phyloP scores from a whole-genome alignment of 2,329 filamentous ascomycete genomes.

The Coniochaeta prunicola region DNA sequence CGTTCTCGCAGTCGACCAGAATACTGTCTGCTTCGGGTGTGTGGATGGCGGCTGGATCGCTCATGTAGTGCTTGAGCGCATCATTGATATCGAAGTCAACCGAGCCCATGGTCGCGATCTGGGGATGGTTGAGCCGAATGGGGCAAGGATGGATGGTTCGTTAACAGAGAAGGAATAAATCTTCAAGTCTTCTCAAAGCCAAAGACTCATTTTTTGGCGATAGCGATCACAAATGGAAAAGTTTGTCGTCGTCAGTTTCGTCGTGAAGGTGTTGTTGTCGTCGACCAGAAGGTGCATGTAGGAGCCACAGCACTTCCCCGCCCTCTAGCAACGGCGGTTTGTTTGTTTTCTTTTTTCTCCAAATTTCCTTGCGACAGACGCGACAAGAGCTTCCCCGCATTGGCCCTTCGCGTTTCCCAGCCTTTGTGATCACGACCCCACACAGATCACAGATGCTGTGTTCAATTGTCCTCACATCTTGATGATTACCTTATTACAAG shows the following conservation, averaged over 20 bases:
- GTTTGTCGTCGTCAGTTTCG: neutral
- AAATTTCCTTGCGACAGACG: neutral
- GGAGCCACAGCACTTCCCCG: neutral
- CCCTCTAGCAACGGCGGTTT: constrained; percentile 4
- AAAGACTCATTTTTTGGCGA: neutral
- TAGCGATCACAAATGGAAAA: neutral
- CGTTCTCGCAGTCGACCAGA: constrained; percentile 86
- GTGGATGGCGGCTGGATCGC: constrained; percentile 74
- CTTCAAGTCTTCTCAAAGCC: too few species aligned
- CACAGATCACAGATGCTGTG: too few species aligned
- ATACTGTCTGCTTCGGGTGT: constrained; percentile 80
- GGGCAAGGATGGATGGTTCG: constrained; percentile 1
- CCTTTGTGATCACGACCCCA: neutral
- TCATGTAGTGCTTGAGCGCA: constrained; percentile 93
- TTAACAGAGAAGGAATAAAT: neutral
- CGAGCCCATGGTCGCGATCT: constrained; percentile 51
- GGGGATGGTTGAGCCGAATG: neutral
- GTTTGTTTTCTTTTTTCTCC: constrained; percentile 5
- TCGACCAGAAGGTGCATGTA: neutral
- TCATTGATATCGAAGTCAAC: constrained; percentile 93
- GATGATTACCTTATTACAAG: neutral
- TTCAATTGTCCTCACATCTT: too few species aligned
- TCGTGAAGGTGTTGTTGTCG: constrained; percentile 4
- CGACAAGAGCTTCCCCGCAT: constrained; percentile 2
- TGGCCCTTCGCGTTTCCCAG: neutral